Conservation (phyloP, 2,329 filamentous ascomycete genomes). For the Trichoderma hamatum region DNA sequence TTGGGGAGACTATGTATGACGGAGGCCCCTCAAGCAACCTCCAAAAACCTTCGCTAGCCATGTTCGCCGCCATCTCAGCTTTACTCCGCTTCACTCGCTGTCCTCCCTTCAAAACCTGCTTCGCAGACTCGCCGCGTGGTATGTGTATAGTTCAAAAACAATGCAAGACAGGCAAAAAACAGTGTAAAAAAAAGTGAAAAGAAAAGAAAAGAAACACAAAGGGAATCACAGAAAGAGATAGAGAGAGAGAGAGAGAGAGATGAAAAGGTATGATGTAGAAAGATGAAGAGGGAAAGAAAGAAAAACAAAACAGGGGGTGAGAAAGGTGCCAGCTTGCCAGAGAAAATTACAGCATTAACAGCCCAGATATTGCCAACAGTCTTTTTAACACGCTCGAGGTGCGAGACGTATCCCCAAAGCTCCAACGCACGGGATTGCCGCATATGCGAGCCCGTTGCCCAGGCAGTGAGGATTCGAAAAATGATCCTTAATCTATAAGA, state of each 20-base stretch:
- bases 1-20: slow-evolving; percentile 41
- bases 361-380: slow-evolving; percentile 6
- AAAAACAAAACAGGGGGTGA: slow-evolving; percentile 24
- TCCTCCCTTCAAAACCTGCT: slow-evolving; percentile 34
- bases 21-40: slow-evolving; percentile 33
- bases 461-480: slow-evolving; percentile 11
- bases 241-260: slow-evolving; percentile 6
- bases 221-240: slow-evolving; percentile 33
- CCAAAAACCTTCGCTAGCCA: slow-evolving; percentile 34
- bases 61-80: slow-evolving; percentile 37
- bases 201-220: slow-evolving; percentile 27
- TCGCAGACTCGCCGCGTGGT: slow-evolving; percentile 40
- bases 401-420: slow-evolving; percentile 8
- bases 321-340: slow-evolving; percentile 23
- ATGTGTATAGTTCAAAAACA: slow-evolving; percentile 41
- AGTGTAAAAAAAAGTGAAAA: background rate
- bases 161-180: slow-evolving; percentile 28
- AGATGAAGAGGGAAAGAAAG: background rate
- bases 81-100: slow-evolving; percentile 24
- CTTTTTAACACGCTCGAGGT: slow-evolving; percentile 13
- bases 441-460: background rate
- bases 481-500: slow-evolving; percentile 29
- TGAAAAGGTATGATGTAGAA: slow-evolving; percentile 10
- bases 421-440: background rate
- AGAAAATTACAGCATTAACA: slow-evolving; percentile 16